phyloP scores from a whole-genome alignment of 2,329 filamentous ascomycete species.

The Venturia aucupariae region DNA sequence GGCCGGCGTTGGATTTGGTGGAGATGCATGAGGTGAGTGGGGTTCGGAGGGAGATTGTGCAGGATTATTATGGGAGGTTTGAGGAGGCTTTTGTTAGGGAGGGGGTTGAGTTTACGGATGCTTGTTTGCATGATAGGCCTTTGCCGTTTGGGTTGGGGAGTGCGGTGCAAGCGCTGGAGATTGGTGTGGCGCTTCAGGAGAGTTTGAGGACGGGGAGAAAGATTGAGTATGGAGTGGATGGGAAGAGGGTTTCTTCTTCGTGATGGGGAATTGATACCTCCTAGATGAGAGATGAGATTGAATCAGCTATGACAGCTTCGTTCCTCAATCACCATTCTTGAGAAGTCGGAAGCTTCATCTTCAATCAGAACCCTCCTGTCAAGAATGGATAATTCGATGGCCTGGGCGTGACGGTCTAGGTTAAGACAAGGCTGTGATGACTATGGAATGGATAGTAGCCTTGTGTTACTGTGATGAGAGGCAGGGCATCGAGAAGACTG shows the following conservation, averaged over 20 bases:
- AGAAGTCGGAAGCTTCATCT: too few species aligned
- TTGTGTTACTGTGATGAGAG: too few species aligned
- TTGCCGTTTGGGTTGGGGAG: constrained; percentile 48
- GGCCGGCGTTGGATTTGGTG: constrained; percentile 47
- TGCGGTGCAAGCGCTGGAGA: constrained; percentile 50
- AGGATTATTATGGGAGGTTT: constrained; percentile 55
- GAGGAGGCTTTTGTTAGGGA: constrained; percentile 55
- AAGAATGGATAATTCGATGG: too few species aligned
- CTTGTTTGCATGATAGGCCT: constrained; percentile 45
- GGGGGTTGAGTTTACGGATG: constrained; percentile 53
- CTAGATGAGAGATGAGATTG: too few species aligned
- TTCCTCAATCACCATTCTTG: too few species aligned
- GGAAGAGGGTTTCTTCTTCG: constrained; percentile 32
- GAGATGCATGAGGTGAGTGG: constrained; percentile 45
- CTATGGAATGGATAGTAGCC: too few species aligned
- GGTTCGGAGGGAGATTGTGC: constrained; percentile 50
- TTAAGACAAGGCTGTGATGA: too few species aligned
- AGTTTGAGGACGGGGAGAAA: constrained; percentile 35
- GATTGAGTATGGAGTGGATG: constrained; percentile 47
- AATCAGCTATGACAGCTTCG: too few species aligned
- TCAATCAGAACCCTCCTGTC: too few species aligned
- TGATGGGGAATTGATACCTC: too few species aligned
- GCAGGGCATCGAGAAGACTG: too few species aligned
- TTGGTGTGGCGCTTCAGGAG: constrained; percentile 45
- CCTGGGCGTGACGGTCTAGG: too few species aligned